Evolutionary conservation across 2,329 filamentous ascomycete genomes (phyloP).

Genomic region (Fusarium hainanense): DNA sequence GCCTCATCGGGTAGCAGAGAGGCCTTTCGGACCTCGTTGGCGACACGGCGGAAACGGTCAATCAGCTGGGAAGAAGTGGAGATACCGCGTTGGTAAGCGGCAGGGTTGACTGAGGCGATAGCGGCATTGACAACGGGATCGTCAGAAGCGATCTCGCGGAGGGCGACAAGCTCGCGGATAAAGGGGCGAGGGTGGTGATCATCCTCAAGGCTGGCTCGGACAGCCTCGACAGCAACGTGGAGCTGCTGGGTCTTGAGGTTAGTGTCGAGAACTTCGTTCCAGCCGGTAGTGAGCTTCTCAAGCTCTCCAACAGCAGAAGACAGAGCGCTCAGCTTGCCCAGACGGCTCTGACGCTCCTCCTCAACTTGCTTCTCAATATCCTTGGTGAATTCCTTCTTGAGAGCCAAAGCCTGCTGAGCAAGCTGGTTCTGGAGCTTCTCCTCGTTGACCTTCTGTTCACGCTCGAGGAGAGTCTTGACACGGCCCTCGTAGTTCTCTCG

Average conservation of each 20-base stretch:
- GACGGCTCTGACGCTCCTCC: slow-evolving; percentile 84
- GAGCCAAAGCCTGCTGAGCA: slow-evolving; percentile 86
- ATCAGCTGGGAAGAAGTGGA: slow-evolving; percentile 86
- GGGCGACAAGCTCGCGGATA: slow-evolving; percentile 88
- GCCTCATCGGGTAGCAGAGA: slow-evolving; percentile 92
- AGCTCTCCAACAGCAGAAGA: slow-evolving; percentile 82
- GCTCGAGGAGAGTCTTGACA: slow-evolving; percentile 80
- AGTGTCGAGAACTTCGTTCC: slow-evolving; percentile 89
- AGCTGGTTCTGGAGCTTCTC: slow-evolving; percentile 86
- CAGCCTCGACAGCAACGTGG: slow-evolving; percentile 93
- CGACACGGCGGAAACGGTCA: slow-evolving; percentile 94
- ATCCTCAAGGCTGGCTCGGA: slow-evolving; percentile 83
- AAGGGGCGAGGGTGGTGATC: slow-evolving; percentile 81
- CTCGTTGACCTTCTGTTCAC: slow-evolving; percentile 82
- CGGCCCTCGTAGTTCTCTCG: slow-evolving; percentile 82
- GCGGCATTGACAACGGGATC: slow-evolving; percentile 91
- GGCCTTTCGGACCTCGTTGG: slow-evolving; percentile 92
- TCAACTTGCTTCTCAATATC: slow-evolving; percentile 87
- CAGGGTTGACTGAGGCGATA: slow-evolving; percentile 94
- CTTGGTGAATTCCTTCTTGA: slow-evolving; percentile 85
- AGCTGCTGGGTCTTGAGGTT: slow-evolving; percentile 96
- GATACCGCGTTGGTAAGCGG: slow-evolving; percentile 92
- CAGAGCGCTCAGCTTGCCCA: slow-evolving; percentile 86
- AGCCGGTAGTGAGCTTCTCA: slow-evolving; percentile 86
- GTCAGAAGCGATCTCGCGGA: slow-evolving; percentile 89